These are phyloP conservation scores for Saccharomyces hybrid DNA, from an alignment of 1,139 yeast genomes.

Conservation along the genomic window DNA sequence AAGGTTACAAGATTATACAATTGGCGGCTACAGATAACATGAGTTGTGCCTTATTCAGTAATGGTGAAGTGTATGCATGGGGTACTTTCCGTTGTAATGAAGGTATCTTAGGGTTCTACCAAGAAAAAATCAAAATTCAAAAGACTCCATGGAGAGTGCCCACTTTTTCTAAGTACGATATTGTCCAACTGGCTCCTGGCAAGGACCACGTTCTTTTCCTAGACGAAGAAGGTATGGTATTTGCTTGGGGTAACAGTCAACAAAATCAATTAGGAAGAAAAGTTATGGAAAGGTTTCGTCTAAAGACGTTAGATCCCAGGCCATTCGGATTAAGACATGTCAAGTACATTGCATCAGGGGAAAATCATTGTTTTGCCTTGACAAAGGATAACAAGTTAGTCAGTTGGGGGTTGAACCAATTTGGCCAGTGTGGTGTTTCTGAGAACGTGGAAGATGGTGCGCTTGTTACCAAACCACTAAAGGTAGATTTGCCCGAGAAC, in stretches of 20 bases:
- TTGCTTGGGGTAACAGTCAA: constrained; percentile 97
- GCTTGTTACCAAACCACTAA: constrained; percentile 67
- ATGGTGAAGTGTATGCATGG: constrained; percentile 95
- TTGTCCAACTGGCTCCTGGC: constrained; percentile 83
- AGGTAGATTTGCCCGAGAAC: constrained; percentile 44
- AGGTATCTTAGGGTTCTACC: constrained; percentile 74
- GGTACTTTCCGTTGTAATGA: constrained; percentile 94
- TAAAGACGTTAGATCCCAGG: constrained; percentile 56
- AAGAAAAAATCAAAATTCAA: constrained; percentile 58
- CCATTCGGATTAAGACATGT: constrained; percentile 73
- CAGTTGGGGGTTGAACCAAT: constrained; percentile 95
- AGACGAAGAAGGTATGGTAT: constrained; percentile 78
- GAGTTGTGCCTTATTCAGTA: constrained; percentile 69
- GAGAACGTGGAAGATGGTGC: constrained; percentile 71
- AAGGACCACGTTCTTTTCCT: constrained; percentile 86
- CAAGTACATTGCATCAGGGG: constrained; percentile 83
- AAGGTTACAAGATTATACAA: constrained; percentile 51
- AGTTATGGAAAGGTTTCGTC: constrained; percentile 67
- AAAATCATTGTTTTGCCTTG: constrained; percentile 91
- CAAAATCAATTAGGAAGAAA: constrained; percentile 86
- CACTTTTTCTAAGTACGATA: constrained; percentile 43
- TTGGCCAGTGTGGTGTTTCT: constrained; percentile 89
- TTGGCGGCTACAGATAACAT: constrained; percentile 91
- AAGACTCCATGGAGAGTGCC: constrained; percentile 57
- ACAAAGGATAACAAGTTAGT: constrained; percentile 62